Base-by-base conservation (phyloP, 768 basidiomycete genomes). In the Boletus rubescentipes region DNA sequence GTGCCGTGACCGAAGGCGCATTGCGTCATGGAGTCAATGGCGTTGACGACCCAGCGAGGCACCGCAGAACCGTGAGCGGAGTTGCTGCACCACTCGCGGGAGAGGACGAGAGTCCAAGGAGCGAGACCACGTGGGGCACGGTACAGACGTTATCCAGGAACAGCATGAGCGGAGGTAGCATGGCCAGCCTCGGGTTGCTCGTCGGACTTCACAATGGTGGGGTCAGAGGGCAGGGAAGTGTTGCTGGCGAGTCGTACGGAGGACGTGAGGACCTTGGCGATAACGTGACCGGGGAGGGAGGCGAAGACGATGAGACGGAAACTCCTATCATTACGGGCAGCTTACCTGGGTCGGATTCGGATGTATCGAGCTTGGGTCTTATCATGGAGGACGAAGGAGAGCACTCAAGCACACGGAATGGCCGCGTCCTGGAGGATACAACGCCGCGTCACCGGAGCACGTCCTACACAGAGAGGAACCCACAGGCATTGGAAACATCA, bases 51-150 rank as follows among this genome's bases (percentile, higher is more conserved):
- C 26, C 46, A 12, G 32, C 31, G 7, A 53, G 56, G 39, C 46
- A 29, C 11, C 58, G 44, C 20, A 60, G 59, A 37, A 35, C 30
- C 21, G 41, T 35, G 47, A 59, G 42, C 6, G 61, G 59, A 15
- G 30, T 61, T 11, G 51, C 40, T 38, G 54, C 26, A 15, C 60
- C 67, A 1, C 57, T 66, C n/a, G 46, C 44, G 0, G 47, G 50
- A 5, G 64, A 57, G 51, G 23, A 54, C 44, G 68, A 66, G 21
- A 72, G 68, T 9, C 70, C 69, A 10, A 59, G 69, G 49, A 72
- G 69, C 53, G 69, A 66, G 54, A 70, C 71, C 16, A 72, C 71
- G 2, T 72, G 71, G 71, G 71, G 71, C 36, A 72, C 71, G n/a
- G 61, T 71, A 2, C 63, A 58, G 7, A 64, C 72, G 3, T 49